A percentile compares a stretch with the other conserved stretches of the same genome.
Evolutionary conservation across 176 grass and related monocot genomes (phyloP).

Genomic region (Microstegium vimineum): DNA sequence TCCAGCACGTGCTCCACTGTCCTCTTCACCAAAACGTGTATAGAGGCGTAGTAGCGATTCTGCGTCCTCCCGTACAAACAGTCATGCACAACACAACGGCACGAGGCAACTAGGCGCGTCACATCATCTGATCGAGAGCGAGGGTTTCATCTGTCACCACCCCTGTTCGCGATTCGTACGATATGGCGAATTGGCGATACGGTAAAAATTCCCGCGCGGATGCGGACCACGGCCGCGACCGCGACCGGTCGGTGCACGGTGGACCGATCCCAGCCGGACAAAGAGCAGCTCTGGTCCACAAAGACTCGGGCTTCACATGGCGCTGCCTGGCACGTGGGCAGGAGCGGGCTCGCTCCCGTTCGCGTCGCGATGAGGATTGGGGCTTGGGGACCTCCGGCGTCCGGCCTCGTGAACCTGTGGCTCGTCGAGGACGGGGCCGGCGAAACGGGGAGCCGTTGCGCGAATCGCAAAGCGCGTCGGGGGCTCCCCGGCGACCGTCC

Average conservation of each 20-base stretch:
- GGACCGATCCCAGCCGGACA: background rate
- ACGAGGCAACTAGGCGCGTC: constrained; percentile 14
- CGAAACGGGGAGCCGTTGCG: background rate
- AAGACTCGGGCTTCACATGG: constrained; percentile 32
- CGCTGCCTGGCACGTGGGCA: constrained; percentile 50
- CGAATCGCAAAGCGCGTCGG: constrained; percentile 32
- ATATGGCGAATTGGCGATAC: background rate
- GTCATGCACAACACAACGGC: constrained; percentile 41
- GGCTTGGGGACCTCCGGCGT: background rate
- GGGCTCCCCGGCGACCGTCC: constrained; percentile 14
- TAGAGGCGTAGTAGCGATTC: constrained; percentile 6
- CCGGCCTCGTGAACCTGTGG: constrained; percentile 24
- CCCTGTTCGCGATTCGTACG: background rate
- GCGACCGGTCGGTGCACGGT: background rate
- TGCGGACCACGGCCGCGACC: background rate
- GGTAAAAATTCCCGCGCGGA: background rate
- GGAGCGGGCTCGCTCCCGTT: background rate
- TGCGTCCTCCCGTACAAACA: constrained; percentile 29
- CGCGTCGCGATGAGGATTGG: constrained; percentile 30
- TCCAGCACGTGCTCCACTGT: too few species aligned
- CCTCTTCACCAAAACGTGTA: background rate
- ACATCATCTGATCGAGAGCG: background rate
- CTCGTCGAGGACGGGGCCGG: constrained; percentile 13
- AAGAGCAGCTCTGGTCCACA: constrained; percentile 14
- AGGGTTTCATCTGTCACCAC: constrained; percentile 7